phyloP scores from a whole-genome alignment of 805 yeast species.

The Saccharomycopsis sp. region DNA sequence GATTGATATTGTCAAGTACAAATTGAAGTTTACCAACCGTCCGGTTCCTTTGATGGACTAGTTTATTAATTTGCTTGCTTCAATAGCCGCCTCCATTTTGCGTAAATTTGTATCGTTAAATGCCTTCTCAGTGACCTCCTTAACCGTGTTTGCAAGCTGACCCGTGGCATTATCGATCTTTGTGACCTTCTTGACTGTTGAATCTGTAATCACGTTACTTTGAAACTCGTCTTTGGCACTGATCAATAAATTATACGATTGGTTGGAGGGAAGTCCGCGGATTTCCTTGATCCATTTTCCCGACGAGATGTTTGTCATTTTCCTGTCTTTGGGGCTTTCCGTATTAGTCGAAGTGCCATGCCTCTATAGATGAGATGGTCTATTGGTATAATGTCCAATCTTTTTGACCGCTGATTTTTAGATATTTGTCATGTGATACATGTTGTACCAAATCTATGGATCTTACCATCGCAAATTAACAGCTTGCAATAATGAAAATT shows the following conservation, averaged over 20 bases:
- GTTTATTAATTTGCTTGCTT: not conserved
- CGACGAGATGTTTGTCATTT: not conserved
- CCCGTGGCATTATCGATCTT: not conserved
- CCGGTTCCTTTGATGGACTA: conserved; percentile 67
- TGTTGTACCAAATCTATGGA: no score
- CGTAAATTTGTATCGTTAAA: not conserved
- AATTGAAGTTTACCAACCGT: conserved; percentile 56
- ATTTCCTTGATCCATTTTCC: conserved; percentile 17
- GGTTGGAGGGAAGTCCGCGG: conserved; percentile 16
- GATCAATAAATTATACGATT: conserved; percentile 15
- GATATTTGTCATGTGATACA: no score
- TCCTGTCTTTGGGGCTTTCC: no score
- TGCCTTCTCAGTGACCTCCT: not conserved
- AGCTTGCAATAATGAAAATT: not conserved
- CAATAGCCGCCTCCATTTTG: not conserved
- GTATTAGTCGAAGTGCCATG: no score
- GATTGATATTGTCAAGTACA: conserved; percentile 52
- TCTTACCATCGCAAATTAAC: no score
- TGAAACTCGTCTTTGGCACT: conserved; percentile 10
- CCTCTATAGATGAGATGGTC: no score
- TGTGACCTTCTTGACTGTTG: conserved; percentile 7
- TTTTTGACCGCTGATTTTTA: no score
- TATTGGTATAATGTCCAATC: no score
- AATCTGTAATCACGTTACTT: conserved; percentile 4
- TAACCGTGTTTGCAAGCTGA: not conserved